Conservation (phyloP, 768 basidiomycete genomes). For the Pholiota molesta region DNA sequence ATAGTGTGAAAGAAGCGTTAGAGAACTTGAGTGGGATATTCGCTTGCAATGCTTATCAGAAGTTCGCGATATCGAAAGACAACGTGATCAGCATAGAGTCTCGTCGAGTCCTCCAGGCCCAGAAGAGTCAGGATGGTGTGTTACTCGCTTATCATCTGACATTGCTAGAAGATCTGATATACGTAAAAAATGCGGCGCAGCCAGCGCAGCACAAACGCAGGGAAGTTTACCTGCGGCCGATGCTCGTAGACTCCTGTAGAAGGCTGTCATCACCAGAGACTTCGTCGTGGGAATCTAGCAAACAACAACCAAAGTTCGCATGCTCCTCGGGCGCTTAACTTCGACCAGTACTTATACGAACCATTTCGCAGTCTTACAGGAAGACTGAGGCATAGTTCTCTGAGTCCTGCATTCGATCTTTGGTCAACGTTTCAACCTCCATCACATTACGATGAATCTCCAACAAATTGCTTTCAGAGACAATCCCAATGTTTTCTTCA, state of each 20-base stretch:
- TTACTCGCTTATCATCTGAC: background rate
- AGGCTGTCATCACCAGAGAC: no score
- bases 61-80: background rate
- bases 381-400: constrained; percentile 17
- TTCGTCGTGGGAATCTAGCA: constrained; percentile 3
- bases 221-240: no score
- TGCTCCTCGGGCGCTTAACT: constrained; percentile 15
- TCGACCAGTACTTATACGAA: constrained; percentile 21
- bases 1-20: background rate
- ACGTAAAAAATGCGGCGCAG: no score
- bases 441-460: constrained; percentile 26
- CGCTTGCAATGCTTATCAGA: background rate
- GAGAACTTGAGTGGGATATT: background rate
- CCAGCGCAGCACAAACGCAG: background rate
- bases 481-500: constrained; percentile 31
- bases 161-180: no score
- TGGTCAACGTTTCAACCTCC: background rate
- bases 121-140: background rate
- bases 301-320: background rate
- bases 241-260: no score
- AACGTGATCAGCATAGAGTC: background rate
- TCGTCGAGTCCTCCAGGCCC: background rate
- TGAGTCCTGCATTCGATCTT: constrained; percentile 14
- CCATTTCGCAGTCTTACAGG: constrained; percentile 16
- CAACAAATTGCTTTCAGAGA: constrained; percentile 30